Base-by-base conservation (phyloP, 192 early-diverging fungal genomes). In the Gigaspora rosea region DNA sequence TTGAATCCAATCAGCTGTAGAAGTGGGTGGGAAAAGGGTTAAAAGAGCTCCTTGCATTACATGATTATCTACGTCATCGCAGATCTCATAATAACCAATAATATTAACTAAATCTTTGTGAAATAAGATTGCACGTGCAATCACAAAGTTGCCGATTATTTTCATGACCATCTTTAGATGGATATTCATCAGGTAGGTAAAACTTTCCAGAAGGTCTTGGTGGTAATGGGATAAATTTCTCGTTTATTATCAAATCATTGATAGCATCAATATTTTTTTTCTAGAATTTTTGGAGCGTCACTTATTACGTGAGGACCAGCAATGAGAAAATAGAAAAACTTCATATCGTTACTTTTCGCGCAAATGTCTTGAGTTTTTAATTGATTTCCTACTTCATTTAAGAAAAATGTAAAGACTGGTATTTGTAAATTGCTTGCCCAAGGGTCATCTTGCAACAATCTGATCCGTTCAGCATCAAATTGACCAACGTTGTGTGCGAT, bases 31-130 rank as follows among this genome's bases (percentile, higher is more conserved):
- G 32, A 57, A 72, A 8, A 72, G 35, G 18, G 36, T 72, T 6
- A 72, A 27, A 10, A 56, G 8, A 35, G 71, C 50, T 12, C 71
- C 71, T 56, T 72, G 71, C 71, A 72, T 72, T 16, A 72, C 71
- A 8, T 56, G 16, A 12, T 72, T 50, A 41, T 72, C 58, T 10
- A 72, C 71, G 52, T 72, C 71, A 22, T 72, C 54, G 36, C 50
- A 52, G 2, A 72, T 72, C 35, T 72, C 51, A 22, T 49, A 16
- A 72, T 72, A 72, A 3, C 52, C 71, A 22, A 20, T 41, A 18
- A 54, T 36, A 7, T 52, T 6, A 33, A 72, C 52, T 35, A 72
- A 72, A 57, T 51, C 20, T 7, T 35, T 35, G 52, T 56, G 15
- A 16, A 72, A 58, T 12, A 72, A 57, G 5, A 72, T 72, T 32